These are phyloP conservation scores for Acer yangbiense DNA, from an alignment of 345 rosid species.

Conservation along the genomic window DNA sequence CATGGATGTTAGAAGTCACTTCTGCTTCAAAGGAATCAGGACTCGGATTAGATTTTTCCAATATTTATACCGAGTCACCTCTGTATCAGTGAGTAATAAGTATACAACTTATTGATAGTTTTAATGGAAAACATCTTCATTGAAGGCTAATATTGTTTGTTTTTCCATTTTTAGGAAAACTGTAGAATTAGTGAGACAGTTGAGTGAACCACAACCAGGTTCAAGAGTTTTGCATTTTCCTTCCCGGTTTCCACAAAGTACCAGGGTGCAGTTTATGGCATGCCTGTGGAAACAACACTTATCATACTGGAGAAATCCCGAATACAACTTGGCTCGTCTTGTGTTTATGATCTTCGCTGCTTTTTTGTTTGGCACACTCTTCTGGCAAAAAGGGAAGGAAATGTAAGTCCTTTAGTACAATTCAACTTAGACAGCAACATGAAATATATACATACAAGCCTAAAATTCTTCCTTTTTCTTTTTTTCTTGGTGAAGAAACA, in stretches of 20 bases:
- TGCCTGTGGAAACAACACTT: conserved; percentile 58
- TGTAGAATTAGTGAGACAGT: conserved; percentile 32
- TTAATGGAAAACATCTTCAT: too few species aligned
- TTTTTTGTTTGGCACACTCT: conserved; percentile 24
- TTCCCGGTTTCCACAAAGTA: conserved; percentile 33
- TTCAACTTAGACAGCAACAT: background rate
- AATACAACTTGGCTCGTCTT: conserved; percentile 39
- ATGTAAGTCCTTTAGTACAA: conserved; percentile 19
- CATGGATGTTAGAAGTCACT: conserved; percentile 70
- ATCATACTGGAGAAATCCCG: conserved; percentile 61
- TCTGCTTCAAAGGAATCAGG: conserved; percentile 41
- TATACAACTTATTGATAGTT: too few species aligned
- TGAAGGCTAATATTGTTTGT: background rate
- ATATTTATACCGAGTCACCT: conserved; percentile 43
- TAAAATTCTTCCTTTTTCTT: background rate
- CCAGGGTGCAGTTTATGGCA: conserved; percentile 38
- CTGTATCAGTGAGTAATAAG: conserved; percentile 35
- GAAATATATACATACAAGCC: background rate
- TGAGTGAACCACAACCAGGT: conserved; percentile 39
- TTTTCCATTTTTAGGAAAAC: conserved; percentile 30
- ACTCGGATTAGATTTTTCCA: conserved; percentile 44
- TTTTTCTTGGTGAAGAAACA: conserved; percentile 3
- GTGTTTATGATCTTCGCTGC: conserved; percentile 25
- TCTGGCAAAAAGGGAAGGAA: conserved; percentile 34
- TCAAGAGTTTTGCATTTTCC: conserved; percentile 42